Evolutionary conservation across 2,329 filamentous ascomycete species (phyloP), one percentile per base, ranked within the genome.

Genomic region (Parastagonospora nodorum): DNA sequence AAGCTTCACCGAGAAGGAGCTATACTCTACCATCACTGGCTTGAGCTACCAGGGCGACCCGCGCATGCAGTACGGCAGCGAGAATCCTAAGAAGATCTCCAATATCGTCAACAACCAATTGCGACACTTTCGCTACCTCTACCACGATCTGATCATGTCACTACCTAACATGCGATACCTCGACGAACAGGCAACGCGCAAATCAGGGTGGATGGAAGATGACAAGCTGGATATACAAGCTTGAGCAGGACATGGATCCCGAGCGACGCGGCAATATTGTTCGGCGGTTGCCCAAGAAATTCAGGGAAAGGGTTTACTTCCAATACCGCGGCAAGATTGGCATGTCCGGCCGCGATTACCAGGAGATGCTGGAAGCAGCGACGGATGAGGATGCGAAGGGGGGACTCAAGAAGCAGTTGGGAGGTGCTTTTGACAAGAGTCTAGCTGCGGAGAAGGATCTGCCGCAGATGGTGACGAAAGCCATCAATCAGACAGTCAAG

Each of bases 61-160:
- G n/a, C 89, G 94, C 57, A 99, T 99, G 94, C 80, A 86, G 1
- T 82, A 97, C 36, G 88, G 90, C 2, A 90, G 90, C 1, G 94
- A 99, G 73, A 90, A 97, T 68, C 92, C 90, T 29, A 86, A 86
- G 68, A 99, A 99, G 75, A 91, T 99, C 15, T 82, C 84, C 64
- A 97, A 97, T 73, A 99, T 99, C 63, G 94, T 99, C 28, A 86
- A 86, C 40, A 87, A 95, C 68, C 96, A 99, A 74, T 85, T 97
- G 69, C 79, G 88, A 32, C 92, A 96, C 71, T 99, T 99, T 80
- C 86, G 94, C 30, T 86, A 90, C 4, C 83, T 99, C 0, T 99
- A 99, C 72, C 87, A 89, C 9, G 93, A 93, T 1, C 82, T 99
- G 11, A 88, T 99, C 56, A 88, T 90, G 55, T 93, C 90, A 12